A percentile compares a stretch with the other conserved stretches of the same genome.
These are phyloP conservation scores for Amaranthus palmeri DNA, from an alignment of 148 eudicot species.

Conservation along the genomic window DNA sequence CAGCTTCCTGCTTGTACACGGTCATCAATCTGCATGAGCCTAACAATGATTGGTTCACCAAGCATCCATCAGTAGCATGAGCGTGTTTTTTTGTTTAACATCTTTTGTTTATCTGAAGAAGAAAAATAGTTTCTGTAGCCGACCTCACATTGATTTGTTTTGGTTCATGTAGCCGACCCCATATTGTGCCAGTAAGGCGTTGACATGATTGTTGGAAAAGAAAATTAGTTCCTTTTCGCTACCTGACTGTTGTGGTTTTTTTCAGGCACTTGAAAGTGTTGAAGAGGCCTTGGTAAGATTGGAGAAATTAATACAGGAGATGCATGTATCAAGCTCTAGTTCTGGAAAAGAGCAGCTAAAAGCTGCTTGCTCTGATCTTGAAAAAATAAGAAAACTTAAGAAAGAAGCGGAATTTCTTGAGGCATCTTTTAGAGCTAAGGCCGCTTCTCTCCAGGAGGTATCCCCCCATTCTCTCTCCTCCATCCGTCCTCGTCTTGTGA, in stretches of 20 bases:
- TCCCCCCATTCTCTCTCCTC: not conserved
- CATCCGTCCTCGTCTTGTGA: not conserved
- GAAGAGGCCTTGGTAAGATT: conserved; percentile 84
- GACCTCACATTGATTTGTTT: not conserved
- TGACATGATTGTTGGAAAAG: too few species aligned
- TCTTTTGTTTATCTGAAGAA: too few species aligned
- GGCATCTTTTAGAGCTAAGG: conserved; percentile 96
- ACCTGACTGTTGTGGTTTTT: conserved; percentile 16
- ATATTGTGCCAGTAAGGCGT: too few species aligned
- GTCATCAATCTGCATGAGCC: too few species aligned
- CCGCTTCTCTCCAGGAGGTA: conserved; percentile 91
- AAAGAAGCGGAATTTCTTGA: conserved; percentile 99
- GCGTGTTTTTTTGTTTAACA: too few species aligned
- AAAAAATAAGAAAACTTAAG: conserved; percentile 86
- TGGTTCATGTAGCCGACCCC: not conserved
- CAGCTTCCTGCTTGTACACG: too few species aligned
- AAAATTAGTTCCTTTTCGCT: conserved; percentile 3
- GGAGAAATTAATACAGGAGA: conserved; percentile 86
- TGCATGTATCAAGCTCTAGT: conserved; percentile 83
- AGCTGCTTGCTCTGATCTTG: conserved; percentile 99
- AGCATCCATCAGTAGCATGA: too few species aligned
- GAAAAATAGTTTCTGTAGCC: too few species aligned
- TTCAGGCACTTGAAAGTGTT: conserved; percentile 87
- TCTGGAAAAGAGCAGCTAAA: conserved; percentile 90
- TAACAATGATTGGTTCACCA: too few species aligned